Conservation (phyloP, 164 flowering plant species). For the Protea cynaroides region DNA sequence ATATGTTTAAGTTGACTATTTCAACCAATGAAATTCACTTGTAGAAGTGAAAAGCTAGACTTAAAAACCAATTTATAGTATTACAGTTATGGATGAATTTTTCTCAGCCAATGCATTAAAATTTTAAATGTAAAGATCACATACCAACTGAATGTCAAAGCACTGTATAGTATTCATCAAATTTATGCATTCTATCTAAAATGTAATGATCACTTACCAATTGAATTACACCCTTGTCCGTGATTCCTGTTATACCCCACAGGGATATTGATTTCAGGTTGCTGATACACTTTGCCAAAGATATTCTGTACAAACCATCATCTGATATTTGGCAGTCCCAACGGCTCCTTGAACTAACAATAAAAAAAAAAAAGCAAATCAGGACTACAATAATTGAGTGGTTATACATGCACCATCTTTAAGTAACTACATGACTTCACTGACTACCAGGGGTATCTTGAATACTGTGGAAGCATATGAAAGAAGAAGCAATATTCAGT, state of each 20-base stretch:
- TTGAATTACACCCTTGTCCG: constrained; percentile 78
- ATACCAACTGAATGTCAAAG: not conserved
- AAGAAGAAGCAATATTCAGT: not conserved
- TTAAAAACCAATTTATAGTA: no score
- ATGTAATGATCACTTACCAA: constrained; percentile 48
- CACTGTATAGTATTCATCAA: not conserved
- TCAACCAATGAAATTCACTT: no score
- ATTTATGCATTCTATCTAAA: not conserved
- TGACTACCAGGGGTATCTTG: no score
- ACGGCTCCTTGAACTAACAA: constrained; percentile 73
- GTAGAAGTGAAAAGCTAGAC: no score
- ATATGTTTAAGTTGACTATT: no score
- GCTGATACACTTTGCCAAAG: constrained; percentile 69
- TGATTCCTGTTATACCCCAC: constrained; percentile 93
- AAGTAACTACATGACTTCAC: not conserved
- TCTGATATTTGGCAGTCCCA: constrained; percentile 98
- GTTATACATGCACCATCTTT: not conserved
- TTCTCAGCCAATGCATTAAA: no score
- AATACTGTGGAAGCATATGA: not conserved
- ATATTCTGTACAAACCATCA: constrained; percentile 59
- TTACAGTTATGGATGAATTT: no score
- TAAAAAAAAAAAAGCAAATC: constrained; percentile 11
- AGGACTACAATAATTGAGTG: not conserved
- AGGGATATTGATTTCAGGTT: constrained; percentile 79
- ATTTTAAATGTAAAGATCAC: not conserved